Evolutionary conservation across 306 rosid genomes (phyloP), one percentile per base, ranked within the genome.

Genomic region (Acacia confusa): DNA sequence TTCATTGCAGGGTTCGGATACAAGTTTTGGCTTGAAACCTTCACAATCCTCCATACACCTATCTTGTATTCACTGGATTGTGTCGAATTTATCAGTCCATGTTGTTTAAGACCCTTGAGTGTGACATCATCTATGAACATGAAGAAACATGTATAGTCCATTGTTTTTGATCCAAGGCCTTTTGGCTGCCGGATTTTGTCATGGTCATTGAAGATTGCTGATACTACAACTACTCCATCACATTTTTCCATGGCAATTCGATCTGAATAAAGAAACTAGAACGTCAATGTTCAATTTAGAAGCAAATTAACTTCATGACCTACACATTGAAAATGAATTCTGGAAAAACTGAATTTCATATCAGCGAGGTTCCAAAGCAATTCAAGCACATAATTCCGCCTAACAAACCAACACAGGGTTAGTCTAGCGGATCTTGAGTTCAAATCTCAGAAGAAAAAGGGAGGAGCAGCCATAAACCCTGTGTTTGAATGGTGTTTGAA

Each of bases 131-230:
- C 99, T 30, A 92, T 82, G 34, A 95, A 93, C 96, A 92, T 90
- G 85, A 83, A 87, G 84, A 93, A 95, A 74, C 99, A 95, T 16
- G 78, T 90, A 48, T 27, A 77, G 30, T 88, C 87, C 7, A 80
- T 36, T 60, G 99, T 93, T 25, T 86, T 85, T 24, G 89, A 82
- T 25, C 98, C 99, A 8, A 95, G 89, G 44, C 96, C 96, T 80
- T 44, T 86, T 3, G 99, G 98, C 81, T 95, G 99, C 38, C 98
- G 86, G 25, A 95, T 88, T 84, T 95, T 95, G 76, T 95, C 99
- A 52, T 93, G 99, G 65, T 95, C 98, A 75, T 95, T 89, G 86
- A 95, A 95, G 61, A 93, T 89, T 58, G 99, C 99, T 2, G 98
- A 95, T 61, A 95, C 99, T n/a, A 93, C 97, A 1, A 92, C 98